A percentile compares a stretch with the other conserved stretches of the same genome.
Evolutionary conservation across 148 eudicot genomes (phyloP).

Genomic region (Cornus kousa): DNA sequence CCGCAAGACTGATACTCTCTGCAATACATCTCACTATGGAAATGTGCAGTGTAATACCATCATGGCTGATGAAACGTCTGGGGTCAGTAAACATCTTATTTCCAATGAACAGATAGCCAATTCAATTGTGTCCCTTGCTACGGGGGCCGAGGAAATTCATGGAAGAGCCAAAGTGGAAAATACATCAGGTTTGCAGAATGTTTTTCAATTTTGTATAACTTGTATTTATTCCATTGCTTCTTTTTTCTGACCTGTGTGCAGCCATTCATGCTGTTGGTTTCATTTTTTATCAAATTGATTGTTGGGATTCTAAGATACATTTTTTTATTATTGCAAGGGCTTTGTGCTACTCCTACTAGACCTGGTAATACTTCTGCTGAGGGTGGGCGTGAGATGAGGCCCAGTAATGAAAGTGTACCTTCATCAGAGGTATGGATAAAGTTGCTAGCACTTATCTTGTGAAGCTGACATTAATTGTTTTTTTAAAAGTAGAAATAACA

Average conservation of each 20-base stretch:
- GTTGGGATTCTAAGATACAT: conserved; percentile 4
- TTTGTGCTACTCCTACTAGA: conserved; percentile 32
- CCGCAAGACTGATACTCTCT: conserved; percentile 9
- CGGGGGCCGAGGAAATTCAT: conserved; percentile 40
- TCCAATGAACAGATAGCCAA: conserved; percentile 26
- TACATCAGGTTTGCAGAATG: conserved; percentile 40
- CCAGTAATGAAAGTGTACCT: conserved; percentile 35
- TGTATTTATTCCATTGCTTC: neutral
- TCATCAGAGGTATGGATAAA: conserved; percentile 41
- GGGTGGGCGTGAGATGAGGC: conserved; percentile 31
- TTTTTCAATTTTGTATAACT: conserved; percentile 8
- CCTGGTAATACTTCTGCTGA: conserved; percentile 31
- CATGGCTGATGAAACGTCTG: conserved; percentile 25
- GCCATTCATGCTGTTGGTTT: conserved; percentile 3
- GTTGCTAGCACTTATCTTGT: neutral
- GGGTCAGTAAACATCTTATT: conserved; percentile 25
- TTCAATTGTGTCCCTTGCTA: conserved; percentile 21
- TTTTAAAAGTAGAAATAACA: no score
- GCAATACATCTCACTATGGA: conserved; percentile 36
- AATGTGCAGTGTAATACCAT: conserved; percentile 25
- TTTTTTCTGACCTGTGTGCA: neutral
- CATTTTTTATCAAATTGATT: conserved; percentile 8
- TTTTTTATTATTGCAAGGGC: conserved; percentile 28
- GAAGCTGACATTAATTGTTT: no score
- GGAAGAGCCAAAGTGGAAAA: conserved; percentile 35